Percentiles rank a stretch among this genome's conserved stretches.
Evolutionary conservation across 208 protist genomes (phyloP).

Genomic region (Trichomonas tenax): DNA sequence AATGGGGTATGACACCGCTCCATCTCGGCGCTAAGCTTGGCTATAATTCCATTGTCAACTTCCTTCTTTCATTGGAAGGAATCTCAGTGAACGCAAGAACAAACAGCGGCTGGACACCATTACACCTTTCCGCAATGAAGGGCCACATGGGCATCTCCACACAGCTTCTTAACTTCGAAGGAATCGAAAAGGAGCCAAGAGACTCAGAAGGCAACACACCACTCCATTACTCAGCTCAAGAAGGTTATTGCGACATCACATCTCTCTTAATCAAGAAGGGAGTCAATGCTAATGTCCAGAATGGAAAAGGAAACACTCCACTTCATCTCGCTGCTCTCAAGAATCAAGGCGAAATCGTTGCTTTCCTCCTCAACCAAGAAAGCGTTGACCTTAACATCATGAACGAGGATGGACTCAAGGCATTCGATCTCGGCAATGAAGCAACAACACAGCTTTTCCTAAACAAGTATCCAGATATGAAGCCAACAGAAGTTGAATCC

Average conservation of each 20-base stretch:
- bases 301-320: background rate
- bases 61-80: background rate
- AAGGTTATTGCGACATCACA: background rate
- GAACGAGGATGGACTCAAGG: background rate
- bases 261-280: background rate
- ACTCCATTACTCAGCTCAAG: background rate
- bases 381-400: background rate
- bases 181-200: background rate
- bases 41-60: background rate
- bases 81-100: background rate
- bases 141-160: background rate
- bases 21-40: background rate
- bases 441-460: background rate
- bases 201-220: background rate
- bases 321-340: background rate
- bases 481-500: background rate
- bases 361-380: background rate
- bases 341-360: background rate
- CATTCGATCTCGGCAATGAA: background rate
- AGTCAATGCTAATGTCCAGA: background rate
- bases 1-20: background rate
- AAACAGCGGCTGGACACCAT: background rate
- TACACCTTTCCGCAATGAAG: background rate
- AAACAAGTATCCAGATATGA: background rate
- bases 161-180: background rate